Base-by-base conservation (phyloP, 768 basidiomycete species). In the Lepiota venenata region DNA sequence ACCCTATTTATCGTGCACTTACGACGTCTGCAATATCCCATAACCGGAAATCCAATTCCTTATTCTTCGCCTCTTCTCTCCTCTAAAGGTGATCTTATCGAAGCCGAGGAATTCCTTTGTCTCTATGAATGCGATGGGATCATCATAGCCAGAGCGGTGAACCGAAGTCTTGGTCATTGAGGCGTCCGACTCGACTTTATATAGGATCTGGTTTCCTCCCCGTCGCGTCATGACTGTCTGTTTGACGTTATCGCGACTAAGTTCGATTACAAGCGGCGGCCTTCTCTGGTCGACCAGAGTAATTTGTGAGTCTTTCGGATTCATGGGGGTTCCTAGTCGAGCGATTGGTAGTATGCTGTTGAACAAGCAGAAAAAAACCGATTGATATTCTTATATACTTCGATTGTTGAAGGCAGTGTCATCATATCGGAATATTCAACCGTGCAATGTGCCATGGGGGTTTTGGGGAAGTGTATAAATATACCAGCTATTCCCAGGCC, bases 1-100 rank as follows among this genome's bases (percentile, higher is more conserved):
- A 16, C 21, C 14, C 6, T 22, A 7, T 35, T 10, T 18, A 4
- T 20, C 20, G 9, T 3, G n/a, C 15, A 50, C 52, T 47, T 16
- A 53, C 52, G 39, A 53, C 9, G 44, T 46, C n/a, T 20, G 21
- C 10, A 53, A 21, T 8, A 38, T 7, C 16, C 52, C 44, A 27
- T 47, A 53, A 5, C 52, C 52, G 15, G 52, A 46, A 25, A 46
- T 39, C 52, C 52, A 53, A 16, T 46, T 21, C 4, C n/a, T 46
- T 14, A 53, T 46, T 9, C 40, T 53, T 22, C 14, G 43, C 15
- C 20, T 32, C 22, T 45, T 27, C 10, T 18, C 44, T 9, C 25
- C 44, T 21, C 20, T 12, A 4, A 53, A 37, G 7, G 52, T 47
- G 14, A 53, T 53, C 14, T 46, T 53, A 18, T 53, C 44, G 18